Evolutionary conservation across 768 basidiomycete species (phyloP), one percentile per base, ranked within the genome.

Genomic region (Collybia mongolica): DNA sequence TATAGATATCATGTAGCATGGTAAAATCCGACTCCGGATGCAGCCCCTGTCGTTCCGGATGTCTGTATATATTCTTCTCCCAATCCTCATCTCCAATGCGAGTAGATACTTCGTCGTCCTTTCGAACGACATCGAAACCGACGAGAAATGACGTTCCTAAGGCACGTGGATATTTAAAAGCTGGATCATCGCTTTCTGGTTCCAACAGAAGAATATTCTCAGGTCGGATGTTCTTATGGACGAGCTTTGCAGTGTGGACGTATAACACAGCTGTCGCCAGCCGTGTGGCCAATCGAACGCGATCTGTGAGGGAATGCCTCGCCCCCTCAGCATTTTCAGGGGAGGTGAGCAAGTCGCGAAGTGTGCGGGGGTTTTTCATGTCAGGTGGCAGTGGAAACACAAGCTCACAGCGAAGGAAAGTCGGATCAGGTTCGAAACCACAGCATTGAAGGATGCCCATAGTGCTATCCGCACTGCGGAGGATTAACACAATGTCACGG

Each of bases 1-100:
- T 48, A 38, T 48, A 48, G 37, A 48, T 48, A 37, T 48, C 46
- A 36, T 48, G 46, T 14, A 48, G 46, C 46, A 48, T 48, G 46
- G 35, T 48, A 36, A 48, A 48, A 15, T 39, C 46, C 8, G 46
- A 26, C 23, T 48, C 46, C 17, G 46, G 46, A 40, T 48, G 46
- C 14, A 48, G 5, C 7, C 46, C 46, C 14, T 48, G 46, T 29
- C 46, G 46, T n/a, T 48, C 22, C 2, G 46, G 46, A 48, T 48
- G 46, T 26, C 46, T 38, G 35, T 48, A 48, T 38, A 48, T 48
- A 17, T 48, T 48, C 22, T 48, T 48, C 46, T 48, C 37, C 46
- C 46, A 48, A 29, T 48, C 46, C 17, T 48, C 46, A 11, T 48
- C 46, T 4, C 46, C 46, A 14, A 37, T 40, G 12, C 46, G 46